Evolutionary conservation across 129 eudicot genomes (phyloP).

Genomic region (Apium graveolens): DNA sequence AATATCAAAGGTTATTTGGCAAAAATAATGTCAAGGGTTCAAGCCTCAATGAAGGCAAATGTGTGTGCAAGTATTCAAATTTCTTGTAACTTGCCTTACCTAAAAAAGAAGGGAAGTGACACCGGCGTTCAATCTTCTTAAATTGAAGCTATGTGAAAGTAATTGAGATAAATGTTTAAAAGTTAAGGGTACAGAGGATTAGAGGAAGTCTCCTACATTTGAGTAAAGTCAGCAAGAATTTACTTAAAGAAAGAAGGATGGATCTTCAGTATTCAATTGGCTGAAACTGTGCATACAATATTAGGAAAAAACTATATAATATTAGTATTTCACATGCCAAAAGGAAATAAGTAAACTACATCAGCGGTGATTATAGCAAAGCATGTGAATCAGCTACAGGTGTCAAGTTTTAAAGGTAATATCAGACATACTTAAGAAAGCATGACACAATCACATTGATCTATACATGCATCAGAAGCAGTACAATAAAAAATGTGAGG

Average conservation of each 20-base stretch:
- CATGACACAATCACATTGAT: not conserved
- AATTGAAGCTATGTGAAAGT: not conserved
- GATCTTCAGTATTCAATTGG: not conserved
- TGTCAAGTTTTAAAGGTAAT: slow-evolving; percentile 1
- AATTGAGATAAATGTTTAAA: not conserved
- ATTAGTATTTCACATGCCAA: not conserved
- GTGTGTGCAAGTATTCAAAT: not conserved
- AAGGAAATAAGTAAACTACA: not conserved
- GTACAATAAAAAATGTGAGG: not conserved
- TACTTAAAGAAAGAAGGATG: not conserved
- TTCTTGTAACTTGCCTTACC: not conserved
- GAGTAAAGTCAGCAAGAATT: not conserved
- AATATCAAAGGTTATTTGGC: not conserved
- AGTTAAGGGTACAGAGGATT: not conserved
- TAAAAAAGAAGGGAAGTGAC: not conserved
- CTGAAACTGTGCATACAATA: not conserved
- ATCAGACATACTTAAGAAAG: slow-evolving; percentile 1
- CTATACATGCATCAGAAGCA: not conserved
- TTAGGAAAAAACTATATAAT: not conserved
- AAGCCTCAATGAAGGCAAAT: not conserved
- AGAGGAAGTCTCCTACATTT: not conserved
- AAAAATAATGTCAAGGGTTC: not conserved
- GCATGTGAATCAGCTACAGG: not conserved
- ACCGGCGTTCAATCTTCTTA: not conserved
- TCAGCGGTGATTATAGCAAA: not conserved